Conservation (phyloP, 176 grass and related monocot genomes). For the Musa beccarii region DNA sequence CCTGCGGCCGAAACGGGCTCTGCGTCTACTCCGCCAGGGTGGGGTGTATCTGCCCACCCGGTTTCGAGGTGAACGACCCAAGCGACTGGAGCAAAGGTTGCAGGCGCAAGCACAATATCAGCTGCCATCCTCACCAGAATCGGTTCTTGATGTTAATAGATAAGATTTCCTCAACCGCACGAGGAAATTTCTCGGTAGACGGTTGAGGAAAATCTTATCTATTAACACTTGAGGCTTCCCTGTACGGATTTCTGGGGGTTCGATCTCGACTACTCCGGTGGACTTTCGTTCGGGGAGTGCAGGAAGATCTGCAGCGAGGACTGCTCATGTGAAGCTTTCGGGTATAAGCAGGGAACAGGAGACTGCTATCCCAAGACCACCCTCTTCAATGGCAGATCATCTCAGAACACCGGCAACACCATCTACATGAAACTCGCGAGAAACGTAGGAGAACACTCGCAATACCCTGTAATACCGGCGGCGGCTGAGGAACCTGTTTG, state of each 20-base stretch:
- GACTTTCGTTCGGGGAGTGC: not conserved
- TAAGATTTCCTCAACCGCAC: too few species aligned
- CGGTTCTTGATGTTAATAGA: too few species aligned
- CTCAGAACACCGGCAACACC: conserved; percentile 9
- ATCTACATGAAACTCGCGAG: conserved; percentile 41
- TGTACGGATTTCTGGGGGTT: conserved; percentile 47
- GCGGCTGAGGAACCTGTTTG: conserved; percentile 1
- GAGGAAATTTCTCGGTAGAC: too few species aligned
- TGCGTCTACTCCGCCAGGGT: conserved; percentile 26
- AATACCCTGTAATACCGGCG: not conserved
- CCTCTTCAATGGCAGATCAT: conserved; percentile 36
- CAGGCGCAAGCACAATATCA: conserved; percentile 24
- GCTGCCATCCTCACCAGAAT: not conserved
- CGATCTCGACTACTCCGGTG: not conserved
- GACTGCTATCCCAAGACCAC: conserved; percentile 26
- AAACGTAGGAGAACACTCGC: not conserved
- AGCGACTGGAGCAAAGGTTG: conserved; percentile 52
- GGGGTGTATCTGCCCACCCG: conserved; percentile 31
- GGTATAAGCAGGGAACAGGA: conserved; percentile 18
- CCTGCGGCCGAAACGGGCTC: conserved; percentile 41
- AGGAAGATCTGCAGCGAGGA: conserved; percentile 20
- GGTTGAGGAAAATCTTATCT: too few species aligned
- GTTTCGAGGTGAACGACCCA: conserved; percentile 38
- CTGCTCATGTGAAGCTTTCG: conserved; percentile 35
- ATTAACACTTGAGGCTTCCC: not conserved